phyloP scores from a whole-genome alignment of 805 yeast genomes.

The Zygotorulaspora danielsina region DNA sequence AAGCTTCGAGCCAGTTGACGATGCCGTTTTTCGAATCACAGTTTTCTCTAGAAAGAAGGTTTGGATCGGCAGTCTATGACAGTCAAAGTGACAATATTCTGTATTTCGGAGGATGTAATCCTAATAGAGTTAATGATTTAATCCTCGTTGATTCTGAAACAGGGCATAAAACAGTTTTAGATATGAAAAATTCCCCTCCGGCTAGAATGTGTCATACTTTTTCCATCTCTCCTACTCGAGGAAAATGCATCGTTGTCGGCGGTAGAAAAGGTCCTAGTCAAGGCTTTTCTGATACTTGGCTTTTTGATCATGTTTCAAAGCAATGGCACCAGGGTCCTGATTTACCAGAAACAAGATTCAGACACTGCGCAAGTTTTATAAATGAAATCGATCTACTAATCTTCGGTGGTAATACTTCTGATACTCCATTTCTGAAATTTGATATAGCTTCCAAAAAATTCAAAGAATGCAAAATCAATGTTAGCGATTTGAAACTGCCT shows the following conservation, averaged over 20 bases:
- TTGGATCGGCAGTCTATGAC: conserved; percentile 21
- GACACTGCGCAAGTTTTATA: conserved; percentile 45
- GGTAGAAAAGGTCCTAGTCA: conserved; percentile 63
- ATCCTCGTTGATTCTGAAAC: conserved; percentile 9
- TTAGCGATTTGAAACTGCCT: conserved; percentile 18
- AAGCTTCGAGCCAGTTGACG: background rate
- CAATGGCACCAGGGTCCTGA: conserved; percentile 41
- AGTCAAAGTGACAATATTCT: conserved; percentile 9
- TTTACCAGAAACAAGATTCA: conserved; percentile 45
- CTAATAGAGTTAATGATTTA: conserved; percentile 26
- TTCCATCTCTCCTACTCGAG: conserved; percentile 31
- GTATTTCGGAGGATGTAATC: conserved; percentile 40
- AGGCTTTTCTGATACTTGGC: conserved; percentile 44
- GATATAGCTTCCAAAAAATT: conserved; percentile 19
- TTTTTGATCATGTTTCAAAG: conserved; percentile 17
- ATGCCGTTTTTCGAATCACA: conserved; percentile 2
- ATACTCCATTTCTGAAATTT: conserved; percentile 20
- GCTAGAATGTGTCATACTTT: conserved; percentile 60
- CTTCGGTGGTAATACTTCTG: conserved; percentile 46
- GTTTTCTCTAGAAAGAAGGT: conserved; percentile 18
- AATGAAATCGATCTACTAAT: conserved; percentile 38
- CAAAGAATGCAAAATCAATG: conserved; percentile 6
- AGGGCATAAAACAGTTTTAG: conserved; percentile 9
- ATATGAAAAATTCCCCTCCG: conserved; percentile 18
- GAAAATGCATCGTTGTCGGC: conserved; percentile 45